These are phyloP conservation scores for Malassezia yamatoensis DNA, from an alignment of 1,284 basidiomycete genomes.

Conservation along the genomic window DNA sequence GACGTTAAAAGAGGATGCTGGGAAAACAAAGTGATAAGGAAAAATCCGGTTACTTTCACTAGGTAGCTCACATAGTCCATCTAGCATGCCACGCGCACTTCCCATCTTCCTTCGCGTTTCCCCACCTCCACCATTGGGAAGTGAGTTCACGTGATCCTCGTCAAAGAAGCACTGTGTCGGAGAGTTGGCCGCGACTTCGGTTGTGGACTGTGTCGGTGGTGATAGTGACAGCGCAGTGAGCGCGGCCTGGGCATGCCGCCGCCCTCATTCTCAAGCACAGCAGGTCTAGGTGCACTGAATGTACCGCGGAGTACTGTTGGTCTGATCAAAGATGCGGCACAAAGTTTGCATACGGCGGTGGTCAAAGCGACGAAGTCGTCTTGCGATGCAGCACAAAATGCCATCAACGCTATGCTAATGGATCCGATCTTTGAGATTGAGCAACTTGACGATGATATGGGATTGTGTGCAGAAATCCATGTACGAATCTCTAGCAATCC, in stretches of 20 bases:
- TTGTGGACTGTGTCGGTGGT: too few relatives aligned
- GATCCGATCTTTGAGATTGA: conserved; percentile 5
- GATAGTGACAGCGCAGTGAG: too few relatives aligned
- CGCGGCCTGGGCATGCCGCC: conserved; percentile 11
- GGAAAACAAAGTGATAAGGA: too few relatives aligned
- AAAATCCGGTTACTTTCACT: too few relatives aligned
- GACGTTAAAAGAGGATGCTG: conserved; percentile 85
- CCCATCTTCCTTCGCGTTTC: too few relatives aligned
- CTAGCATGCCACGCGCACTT: too few relatives aligned
- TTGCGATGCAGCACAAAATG: background rate
- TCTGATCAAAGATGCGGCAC: conserved; percentile 6
- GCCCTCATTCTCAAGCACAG: conserved; percentile 12
- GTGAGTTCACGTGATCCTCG: too few relatives aligned
- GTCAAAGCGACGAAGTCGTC: background rate
- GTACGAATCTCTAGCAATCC: background rate
- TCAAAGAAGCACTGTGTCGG: too few relatives aligned
- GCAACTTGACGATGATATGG: conserved; percentile 1
- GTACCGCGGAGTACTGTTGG: conserved; percentile 4
- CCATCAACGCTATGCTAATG: conserved; percentile 5
- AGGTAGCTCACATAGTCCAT: too few relatives aligned
- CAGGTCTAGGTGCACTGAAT: background rate
- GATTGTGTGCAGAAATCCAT: background rate
- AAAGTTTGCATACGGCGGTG: background rate
- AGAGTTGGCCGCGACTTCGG: too few relatives aligned
- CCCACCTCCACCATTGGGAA: too few relatives aligned